Evolutionary conservation across 257 asterid species (phyloP).

Genomic region (Paulownia fortunei): DNA sequence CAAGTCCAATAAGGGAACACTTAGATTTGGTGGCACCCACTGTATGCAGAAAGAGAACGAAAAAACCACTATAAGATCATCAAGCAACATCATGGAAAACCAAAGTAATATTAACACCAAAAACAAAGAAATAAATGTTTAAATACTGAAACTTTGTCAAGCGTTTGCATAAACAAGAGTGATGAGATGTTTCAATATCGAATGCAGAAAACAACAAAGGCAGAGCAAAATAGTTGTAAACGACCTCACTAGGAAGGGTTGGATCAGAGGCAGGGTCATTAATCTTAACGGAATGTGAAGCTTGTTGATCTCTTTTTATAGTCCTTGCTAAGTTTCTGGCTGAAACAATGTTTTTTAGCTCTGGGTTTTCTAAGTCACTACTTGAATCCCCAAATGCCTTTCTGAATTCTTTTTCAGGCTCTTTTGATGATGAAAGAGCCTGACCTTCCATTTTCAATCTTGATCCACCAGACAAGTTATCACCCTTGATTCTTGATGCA

Average conservation of each 20-base stretch:
- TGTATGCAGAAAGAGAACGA: constrained; percentile 39
- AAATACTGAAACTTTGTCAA: not conserved
- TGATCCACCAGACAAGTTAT: constrained; percentile 36
- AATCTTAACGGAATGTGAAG: constrained; percentile 39
- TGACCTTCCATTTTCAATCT: constrained; percentile 32
- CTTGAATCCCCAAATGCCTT: constrained; percentile 42
- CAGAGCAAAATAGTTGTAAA: not conserved
- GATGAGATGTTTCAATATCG: not conserved
- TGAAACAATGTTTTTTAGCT: constrained; percentile 36
- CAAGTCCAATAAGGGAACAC: constrained; percentile 62
- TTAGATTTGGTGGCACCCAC: constrained; percentile 78
- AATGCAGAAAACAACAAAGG: not conserved
- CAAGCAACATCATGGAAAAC: not conserved
- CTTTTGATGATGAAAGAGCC: constrained; percentile 45
- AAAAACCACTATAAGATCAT: constrained; percentile 27
- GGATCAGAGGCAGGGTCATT: constrained; percentile 42
- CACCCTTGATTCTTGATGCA: constrained; percentile 38
- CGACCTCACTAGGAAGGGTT: constrained; percentile 65
- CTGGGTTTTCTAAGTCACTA: constrained; percentile 48
- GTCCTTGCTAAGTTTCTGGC: constrained; percentile 35
- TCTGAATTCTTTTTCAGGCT: constrained; percentile 36
- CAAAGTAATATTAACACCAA: not conserved
- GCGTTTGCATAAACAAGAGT: not conserved
- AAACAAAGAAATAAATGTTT: not conserved
- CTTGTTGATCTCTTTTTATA: constrained; percentile 34